Base-by-base conservation (phyloP, 2,329 filamentous ascomycete genomes). In the Pseudogymnoascus sp. region DNA sequence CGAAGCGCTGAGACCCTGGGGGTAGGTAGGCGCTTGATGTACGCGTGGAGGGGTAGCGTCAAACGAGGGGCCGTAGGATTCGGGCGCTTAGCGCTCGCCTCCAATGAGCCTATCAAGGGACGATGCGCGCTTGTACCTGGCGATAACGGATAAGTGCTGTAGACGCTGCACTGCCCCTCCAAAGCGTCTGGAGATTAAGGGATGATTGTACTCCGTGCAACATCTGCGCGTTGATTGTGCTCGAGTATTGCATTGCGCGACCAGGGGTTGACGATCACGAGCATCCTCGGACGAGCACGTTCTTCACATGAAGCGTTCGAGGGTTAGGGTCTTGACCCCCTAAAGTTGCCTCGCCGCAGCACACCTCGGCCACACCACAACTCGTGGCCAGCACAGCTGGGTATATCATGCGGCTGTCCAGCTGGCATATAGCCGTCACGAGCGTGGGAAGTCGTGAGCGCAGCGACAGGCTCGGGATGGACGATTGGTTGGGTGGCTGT, bases 321-420 rank as follows among this genome's bases (percentile, higher is more conserved):
- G 49, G 49, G 49, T 33, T 35, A 55, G 49, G 49, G 28, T 55
- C 49, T 55, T 55, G 49, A 55, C 9, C 28, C 49, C 16, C 28
- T 5, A 55, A 3, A 18, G 28, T 35, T 55, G 12, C 49, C 49
- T 55, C 49, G 49, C 49, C 49, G 28, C 49, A 55, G 49, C 49
- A 55, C 5, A 55, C 49, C 49, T 55, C 49, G 49, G 49, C 28
- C 49, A 55, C 49, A 33, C 49, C 49, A 33, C 12, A 55, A 35
- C 49, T 35, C 28, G 49, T 55, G 49, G 49, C 49, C 49, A 55
- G 28, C 28, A 55, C 49, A 55, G 49, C 49, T 55, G 49, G 28
- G 16, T 16, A 55, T 55, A 55, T 35, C 49, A 55, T 55, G 49
- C 49, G 49, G 49, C 28, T 35, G 49, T 35, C 49, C 49, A 55